Percentiles rank a stretch among this genome's conserved stretches.
Evolutionary conservation across 1,284 basidiomycete genomes (phyloP).

Genomic region (Pseudozyma hubeiensis): DNA sequence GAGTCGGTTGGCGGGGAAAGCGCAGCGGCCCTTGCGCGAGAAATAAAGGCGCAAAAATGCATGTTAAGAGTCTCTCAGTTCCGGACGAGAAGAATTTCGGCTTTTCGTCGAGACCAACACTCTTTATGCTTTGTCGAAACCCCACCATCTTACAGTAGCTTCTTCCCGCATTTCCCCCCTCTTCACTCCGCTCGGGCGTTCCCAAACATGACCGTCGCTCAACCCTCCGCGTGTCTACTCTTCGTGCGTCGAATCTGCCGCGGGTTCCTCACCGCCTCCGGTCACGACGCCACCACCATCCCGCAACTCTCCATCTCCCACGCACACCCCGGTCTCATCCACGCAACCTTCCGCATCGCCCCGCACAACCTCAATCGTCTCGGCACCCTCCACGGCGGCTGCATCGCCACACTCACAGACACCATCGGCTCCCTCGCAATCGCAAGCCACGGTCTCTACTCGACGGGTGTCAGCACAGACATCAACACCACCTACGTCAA

Average conservation of each 20-base stretch:
- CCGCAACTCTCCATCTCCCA: slow-evolving; percentile 41
- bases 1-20: too few species aligned
- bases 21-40: too few species aligned
- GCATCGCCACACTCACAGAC: slow-evolving; percentile 85
- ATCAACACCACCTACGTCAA: slow-evolving; percentile 84
- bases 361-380: slow-evolving; percentile 63
- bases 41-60: too few species aligned
- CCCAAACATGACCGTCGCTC: slow-evolving; percentile 16
- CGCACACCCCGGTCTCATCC: slow-evolving; percentile 56
- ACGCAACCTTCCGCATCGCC: slow-evolving; percentile 44
- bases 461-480: slow-evolving; percentile 88
- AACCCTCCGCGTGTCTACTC: slow-evolving; percentile 41
- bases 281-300: slow-evolving; percentile 62
- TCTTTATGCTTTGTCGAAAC: not conserved
- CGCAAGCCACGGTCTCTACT: slow-evolving; percentile 81
- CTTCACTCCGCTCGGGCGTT: not conserved
- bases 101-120: too few species aligned
- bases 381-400: slow-evolving; percentile 79
- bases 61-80: too few species aligned
- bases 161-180: not conserved
- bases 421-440: slow-evolving; percentile 85
- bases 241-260: slow-evolving; percentile 53
- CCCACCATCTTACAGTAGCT: slow-evolving; percentile 4
- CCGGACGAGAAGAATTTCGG: too few species aligned
- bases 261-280: slow-evolving; percentile 32